Evolutionary conservation across 1,284 basidiomycete species (phyloP).

Genomic region (Cryptococcus sp.): DNA sequence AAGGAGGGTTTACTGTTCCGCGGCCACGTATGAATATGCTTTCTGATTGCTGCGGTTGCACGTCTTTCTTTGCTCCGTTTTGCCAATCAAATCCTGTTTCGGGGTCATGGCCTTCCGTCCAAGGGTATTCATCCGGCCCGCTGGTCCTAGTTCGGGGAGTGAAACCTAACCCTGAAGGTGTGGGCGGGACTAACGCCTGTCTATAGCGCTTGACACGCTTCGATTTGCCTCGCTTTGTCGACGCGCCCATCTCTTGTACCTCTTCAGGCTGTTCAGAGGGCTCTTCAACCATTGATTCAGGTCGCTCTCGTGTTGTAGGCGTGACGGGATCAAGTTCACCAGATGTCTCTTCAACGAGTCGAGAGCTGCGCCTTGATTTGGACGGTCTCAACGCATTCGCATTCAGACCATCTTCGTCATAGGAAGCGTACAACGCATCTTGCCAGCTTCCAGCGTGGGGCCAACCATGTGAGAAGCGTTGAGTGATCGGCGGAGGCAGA

Average conservation of each 20-base stretch:
- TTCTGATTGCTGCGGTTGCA: not conserved
- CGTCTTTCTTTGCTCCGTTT: conserved; percentile 3
- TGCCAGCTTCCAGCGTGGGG: conserved; percentile 50
- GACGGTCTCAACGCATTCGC: not conserved
- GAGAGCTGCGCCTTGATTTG: conserved; percentile 2
- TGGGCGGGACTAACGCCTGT: conserved; percentile 34
- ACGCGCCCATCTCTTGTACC: not conserved
- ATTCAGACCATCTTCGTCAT: conserved; percentile 21
- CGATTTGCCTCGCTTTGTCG: conserved; percentile 10
- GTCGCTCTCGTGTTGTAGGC: not conserved
- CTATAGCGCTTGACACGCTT: conserved; percentile 23
- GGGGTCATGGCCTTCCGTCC: conserved; percentile 2
- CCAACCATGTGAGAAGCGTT: conserved; percentile 43
- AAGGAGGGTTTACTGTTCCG: too few species aligned
- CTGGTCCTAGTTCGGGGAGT: conserved; percentile 12
- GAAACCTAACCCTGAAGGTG: conserved; percentile 39
- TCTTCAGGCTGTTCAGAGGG: not conserved
- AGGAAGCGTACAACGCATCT: conserved; percentile 41
- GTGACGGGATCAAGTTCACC: not conserved
- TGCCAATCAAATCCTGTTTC: conserved; percentile 10
- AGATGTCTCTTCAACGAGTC: not conserved
- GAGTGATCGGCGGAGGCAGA: conserved; percentile 34
- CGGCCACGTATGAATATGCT: not conserved
- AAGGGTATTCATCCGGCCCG: conserved; percentile 11
- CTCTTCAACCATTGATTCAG: not conserved